Conservation (phyloP, 139 green algal species). For the Chlamydomonas incerta region DNA sequence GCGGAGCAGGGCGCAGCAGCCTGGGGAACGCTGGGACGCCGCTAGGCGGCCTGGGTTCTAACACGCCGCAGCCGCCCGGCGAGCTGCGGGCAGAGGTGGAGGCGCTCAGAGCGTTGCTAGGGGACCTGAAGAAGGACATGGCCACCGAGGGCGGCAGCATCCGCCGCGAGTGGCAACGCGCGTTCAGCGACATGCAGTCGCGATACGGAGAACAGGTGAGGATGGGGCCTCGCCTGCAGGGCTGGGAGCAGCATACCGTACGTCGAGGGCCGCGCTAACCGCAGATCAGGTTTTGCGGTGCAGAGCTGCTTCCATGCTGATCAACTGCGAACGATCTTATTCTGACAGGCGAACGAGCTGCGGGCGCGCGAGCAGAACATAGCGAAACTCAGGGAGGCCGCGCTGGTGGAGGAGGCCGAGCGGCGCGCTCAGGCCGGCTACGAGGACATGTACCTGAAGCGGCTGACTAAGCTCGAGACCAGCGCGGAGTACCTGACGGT, state of each 20-base stretch:
- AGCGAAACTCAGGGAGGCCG: conserved; percentile 19
- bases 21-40: not conserved
- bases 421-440: not conserved
- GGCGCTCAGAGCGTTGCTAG: not conserved
- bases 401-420: conserved; percentile 35
- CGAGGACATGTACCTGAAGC: not conserved
- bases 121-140: conserved; percentile 9
- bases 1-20: not conserved
- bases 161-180: conserved; percentile 39
- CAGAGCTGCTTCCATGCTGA: no score
- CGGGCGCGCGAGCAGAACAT: conserved; percentile 18
- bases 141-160: conserved; percentile 33
- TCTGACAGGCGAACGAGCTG: conserved; percentile 29
- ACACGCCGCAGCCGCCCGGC: not conserved
- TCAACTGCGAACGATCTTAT: no score
- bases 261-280: no score
- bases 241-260: no score
- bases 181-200: conserved; percentile 40
- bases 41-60: not conserved
- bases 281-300: no score
- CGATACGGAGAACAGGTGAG: conserved; percentile 28
- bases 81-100: conserved; percentile 14
- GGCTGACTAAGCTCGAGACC: conserved; percentile 22
- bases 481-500: conserved; percentile 29
- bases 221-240: no score